Percentiles rank a stretch among this genome's conserved stretches.
These are phyloP conservation scores for Picea mariana DNA, from an alignment of 83 land plant species.

Conservation along the genomic window DNA sequence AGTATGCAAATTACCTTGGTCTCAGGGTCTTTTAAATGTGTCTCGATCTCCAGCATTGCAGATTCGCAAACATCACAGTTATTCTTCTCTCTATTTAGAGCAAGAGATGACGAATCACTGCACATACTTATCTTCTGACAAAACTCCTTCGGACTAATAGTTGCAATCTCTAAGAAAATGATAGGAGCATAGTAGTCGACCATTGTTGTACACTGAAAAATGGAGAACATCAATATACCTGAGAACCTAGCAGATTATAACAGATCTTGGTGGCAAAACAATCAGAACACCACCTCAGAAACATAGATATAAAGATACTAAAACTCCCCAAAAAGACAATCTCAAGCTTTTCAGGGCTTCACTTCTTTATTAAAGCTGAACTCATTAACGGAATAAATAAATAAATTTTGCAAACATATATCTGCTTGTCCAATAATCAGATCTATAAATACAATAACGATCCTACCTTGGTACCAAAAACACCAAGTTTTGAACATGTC, in stretches of 20 bases:
- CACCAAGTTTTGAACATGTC: slow-evolving; percentile 25
- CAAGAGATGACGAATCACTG: slow-evolving; percentile 5
- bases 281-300: too few species aligned
- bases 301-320: neutral
- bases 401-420: neutral
- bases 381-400: neutral
- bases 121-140: slow-evolving; percentile 51
- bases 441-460: neutral
- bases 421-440: neutral
- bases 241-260: neutral
- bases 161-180: slow-evolving; percentile 43
- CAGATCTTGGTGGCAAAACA: neutral
- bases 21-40: slow-evolving; percentile 39
- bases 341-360: neutral
- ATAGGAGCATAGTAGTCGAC: slow-evolving; percentile 62
- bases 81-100: neutral
- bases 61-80: slow-evolving; percentile 35
- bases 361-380: neutral
- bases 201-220: slow-evolving; percentile 39
- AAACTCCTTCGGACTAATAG: slow-evolving; percentile 37
- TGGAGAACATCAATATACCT: neutral
- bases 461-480: slow-evolving; percentile 28
- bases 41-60: slow-evolving; percentile 27
- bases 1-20: slow-evolving; percentile 27
- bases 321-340: neutral